Evolutionary conservation across 208 protist genomes (phyloP).

Genomic region (Leishmania braziliensis): DNA sequence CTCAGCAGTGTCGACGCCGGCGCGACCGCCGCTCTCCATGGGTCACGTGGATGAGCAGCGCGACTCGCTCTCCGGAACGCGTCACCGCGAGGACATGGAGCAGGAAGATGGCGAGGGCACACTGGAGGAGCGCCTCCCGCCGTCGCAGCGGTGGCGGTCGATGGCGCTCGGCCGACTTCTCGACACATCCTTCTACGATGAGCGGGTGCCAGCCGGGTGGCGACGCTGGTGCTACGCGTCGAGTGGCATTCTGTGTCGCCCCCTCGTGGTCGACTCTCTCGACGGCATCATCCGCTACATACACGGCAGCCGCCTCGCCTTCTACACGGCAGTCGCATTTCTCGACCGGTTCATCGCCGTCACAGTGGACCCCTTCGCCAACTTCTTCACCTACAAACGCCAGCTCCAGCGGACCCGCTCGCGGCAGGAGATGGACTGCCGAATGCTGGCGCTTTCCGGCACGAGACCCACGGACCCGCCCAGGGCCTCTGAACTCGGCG

Average conservation of each 20-base stretch:
- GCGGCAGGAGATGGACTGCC: constrained; percentile 29
- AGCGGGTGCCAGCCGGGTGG: constrained; percentile 55
- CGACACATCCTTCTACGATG: constrained; percentile 31
- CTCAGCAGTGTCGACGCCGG: constrained; percentile 19
- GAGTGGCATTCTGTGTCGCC: constrained; percentile 47
- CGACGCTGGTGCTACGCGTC: constrained; percentile 55
- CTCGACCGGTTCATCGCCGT: constrained; percentile 70
- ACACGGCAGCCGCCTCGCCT: constrained; percentile 56
- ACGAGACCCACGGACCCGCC: background rate
- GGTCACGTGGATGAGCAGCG: constrained; percentile 15
- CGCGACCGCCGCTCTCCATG: background rate
- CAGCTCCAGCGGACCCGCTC: constrained; percentile 16
- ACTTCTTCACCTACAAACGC: constrained; percentile 28
- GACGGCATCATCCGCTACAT: constrained; percentile 73
- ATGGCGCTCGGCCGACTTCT: constrained; percentile 33
- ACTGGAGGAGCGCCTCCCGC: constrained; percentile 18
- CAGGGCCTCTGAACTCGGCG: background rate
- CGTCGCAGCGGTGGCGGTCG: constrained; percentile 39
- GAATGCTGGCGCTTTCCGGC: constrained; percentile 19
- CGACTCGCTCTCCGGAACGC: background rate
- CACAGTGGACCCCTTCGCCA: constrained; percentile 37
- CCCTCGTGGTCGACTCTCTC: constrained; percentile 70
- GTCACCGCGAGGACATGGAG: constrained; percentile 3
- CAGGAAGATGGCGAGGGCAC: background rate
- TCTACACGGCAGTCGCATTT: constrained; percentile 63